Evolutionary conservation across 1,284 basidiomycete species (phyloP), one percentile per base, ranked within the genome.

Genomic region (Ustilago loliicola): DNA sequence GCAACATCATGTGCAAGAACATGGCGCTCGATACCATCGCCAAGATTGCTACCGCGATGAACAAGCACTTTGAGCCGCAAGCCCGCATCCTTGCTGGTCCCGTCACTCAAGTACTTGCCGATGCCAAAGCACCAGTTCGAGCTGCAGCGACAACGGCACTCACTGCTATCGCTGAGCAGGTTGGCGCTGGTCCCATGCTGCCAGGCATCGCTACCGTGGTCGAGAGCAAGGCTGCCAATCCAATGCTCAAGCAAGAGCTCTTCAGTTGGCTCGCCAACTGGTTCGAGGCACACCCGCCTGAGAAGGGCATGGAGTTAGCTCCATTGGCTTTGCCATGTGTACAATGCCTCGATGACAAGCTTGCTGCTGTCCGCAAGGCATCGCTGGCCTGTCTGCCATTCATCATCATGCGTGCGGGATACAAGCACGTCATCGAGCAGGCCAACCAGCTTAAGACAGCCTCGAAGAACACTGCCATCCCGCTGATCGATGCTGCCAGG

Each of bases 1-100:
- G 93, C 57, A 99, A 99, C 88, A 94, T 99, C 85, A 91, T 93
- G 23, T 96, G 98, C 57, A 96, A 98, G 86, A 89, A 90, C 30
- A 89, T 98, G 51, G 94, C 96, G 21, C 90, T 99, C 23, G 95
- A 97, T 82, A 92, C 97, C 68, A 91, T 98, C 60, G 89, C 92
- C 47, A 93, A 94, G 54, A 92, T 99, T 71, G 95, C 97, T 1
- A 91, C 90, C 0, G 96, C 94, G 1, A 98, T 99, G 94, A 95
- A 95, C 56, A 94, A 93, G 83, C 91, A 93, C 0, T 99, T 99
- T 84, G 96, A 99, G 80, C 96, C 94, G 85, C 90, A 96, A 79
- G 90, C 91, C 4, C 91, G 92, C 29, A 88, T 94, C 54, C 93
- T 96, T 78, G 90, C 91, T 11, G 87, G 91, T 0, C 91, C 96